Conservation (phyloP, 1,284 basidiomycete genomes). For the Acaromyces ingoldii region DNA sequence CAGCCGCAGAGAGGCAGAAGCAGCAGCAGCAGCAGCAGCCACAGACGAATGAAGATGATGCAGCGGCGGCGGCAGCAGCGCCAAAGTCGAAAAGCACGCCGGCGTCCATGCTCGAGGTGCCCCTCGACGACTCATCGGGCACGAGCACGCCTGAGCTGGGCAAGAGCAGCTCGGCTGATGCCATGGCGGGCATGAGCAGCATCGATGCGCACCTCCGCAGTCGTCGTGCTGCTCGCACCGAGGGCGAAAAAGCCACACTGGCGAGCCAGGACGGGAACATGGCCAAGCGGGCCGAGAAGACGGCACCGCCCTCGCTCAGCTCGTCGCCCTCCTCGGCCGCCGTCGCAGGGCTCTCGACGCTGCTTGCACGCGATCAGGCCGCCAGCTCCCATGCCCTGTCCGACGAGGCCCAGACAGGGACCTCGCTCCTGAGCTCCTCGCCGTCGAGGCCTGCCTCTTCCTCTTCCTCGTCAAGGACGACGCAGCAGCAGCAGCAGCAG, state of each 20-base stretch:
- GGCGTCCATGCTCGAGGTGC: conserved; percentile 1
- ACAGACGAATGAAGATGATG: conserved; percentile 8
- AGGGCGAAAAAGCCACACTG: too few relatives aligned
- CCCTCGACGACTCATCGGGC: not conserved
- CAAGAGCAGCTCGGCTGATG: not conserved
- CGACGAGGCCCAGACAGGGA: not conserved
- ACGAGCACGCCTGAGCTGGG: conserved; percentile 6
- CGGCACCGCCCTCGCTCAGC: not conserved
- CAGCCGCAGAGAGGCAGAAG: not conserved
- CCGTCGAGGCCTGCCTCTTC: too few relatives aligned
- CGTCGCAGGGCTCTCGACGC: conserved; percentile 8
- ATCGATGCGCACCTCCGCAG: too few relatives aligned
- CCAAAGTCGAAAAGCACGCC: not conserved
- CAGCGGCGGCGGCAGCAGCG: not conserved
- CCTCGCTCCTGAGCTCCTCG: too few relatives aligned
- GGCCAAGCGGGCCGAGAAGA: too few relatives aligned
- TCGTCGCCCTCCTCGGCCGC: conserved; percentile 6
- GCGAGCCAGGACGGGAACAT: too few relatives aligned
- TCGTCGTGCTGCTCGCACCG: too few relatives aligned
- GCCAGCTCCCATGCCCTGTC: not conserved
- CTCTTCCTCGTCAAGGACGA: too few relatives aligned
- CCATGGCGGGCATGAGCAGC: not conserved
- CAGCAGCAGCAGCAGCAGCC: conserved; percentile 2
- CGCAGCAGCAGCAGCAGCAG: too few relatives aligned
- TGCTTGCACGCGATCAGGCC: conserved; percentile 9